Conservation (phyloP, 169 alveolate genomes). For the Eimeria maxima region DNA sequence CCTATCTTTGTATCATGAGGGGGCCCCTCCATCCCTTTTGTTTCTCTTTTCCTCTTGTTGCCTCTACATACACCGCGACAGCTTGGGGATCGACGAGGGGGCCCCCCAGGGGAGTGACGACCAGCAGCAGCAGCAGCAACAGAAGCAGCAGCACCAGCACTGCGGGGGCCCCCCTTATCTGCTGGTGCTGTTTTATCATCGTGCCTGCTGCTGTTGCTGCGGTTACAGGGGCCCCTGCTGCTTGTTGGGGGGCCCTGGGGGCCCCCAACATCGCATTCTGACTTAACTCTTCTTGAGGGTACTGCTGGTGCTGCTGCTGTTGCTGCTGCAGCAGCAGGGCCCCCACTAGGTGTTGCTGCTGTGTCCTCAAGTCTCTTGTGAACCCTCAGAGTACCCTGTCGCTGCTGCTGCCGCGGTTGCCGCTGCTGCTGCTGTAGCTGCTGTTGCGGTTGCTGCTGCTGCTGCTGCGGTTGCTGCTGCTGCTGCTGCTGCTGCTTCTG, state of each 20-base stretch:
- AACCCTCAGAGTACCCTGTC: neutral
- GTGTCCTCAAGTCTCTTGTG: neutral
- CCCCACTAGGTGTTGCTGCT: neutral
- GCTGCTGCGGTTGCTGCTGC: neutral
- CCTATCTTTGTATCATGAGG: no score
- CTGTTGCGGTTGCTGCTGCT: slow-evolving; percentile 13
- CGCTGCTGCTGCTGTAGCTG: slow-evolving; percentile 44
- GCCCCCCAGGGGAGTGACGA: slow-evolving; percentile 14
- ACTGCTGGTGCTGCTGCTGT: neutral
- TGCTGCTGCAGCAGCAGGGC: slow-evolving; percentile 13
- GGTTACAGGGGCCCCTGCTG: slow-evolving; percentile 27
- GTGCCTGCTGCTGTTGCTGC: slow-evolving; percentile 22
- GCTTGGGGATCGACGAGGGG: slow-evolving; percentile 1
- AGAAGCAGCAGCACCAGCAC: neutral
- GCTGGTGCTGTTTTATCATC: neutral
- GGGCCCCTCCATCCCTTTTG: neutral
- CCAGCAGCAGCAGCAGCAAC: neutral
- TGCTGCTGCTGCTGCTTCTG: neutral
- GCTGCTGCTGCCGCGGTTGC: slow-evolving; percentile 21
- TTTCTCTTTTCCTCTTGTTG: neutral
- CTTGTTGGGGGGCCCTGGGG: neutral
- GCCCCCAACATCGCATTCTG: neutral
- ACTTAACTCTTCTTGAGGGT: neutral
- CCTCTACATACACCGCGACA: neutral
- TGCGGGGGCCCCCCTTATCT: neutral